Evolutionary conservation across 2,329 filamentous ascomycete genomes (phyloP), one percentile per base, ranked within the genome.

Genomic region (Trichoderma sp.): DNA sequence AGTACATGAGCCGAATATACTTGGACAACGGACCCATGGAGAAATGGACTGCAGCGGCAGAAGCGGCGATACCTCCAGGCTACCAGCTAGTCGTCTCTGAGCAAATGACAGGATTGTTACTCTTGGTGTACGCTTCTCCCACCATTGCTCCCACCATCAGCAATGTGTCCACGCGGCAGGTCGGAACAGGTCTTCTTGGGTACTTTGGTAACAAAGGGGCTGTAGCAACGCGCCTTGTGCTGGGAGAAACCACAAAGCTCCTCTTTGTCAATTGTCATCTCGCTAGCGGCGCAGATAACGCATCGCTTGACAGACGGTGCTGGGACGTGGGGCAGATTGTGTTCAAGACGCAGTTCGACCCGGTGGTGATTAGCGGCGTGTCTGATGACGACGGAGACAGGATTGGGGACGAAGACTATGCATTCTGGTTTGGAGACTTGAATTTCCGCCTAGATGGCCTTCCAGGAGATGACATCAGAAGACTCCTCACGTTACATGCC

Each of bases 181-280:
- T 98, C 8, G 95, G 94, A 0, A 99, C 96, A 0, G 96, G 96
- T 0, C 79, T 98, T 54, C 87, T 96, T 79, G 95, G 95, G 0
- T 97, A 97, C 76, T 90, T 97, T 83, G 96, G 96, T 11, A 99
- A 99, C 79, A 99, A 99, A 78, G 96, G 96, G 1, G 95, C 92
- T 4, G 91, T 97, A 0, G 88, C 90, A 3, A 91, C 91, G 4
- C 87, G 95, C 24, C 83, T 99, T 4, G 84, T 99, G 0, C 82
- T 99, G 0, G 96, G 95, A 2, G 96, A 97, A 78, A 94, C 94
- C 0, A 97, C 96, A 0, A 87, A 91, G 34, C 81, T 99, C 67
- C 90, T 96, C 28, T 97, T 99, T 77, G 84, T 97, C 72, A 97
- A 99, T 78, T 93, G 89, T 68, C 96, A 99, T 81, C 84, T 99